Conservation (phyloP, 2,329 filamentous ascomycete genomes). For the Fusarium nisikadoi region DNA sequence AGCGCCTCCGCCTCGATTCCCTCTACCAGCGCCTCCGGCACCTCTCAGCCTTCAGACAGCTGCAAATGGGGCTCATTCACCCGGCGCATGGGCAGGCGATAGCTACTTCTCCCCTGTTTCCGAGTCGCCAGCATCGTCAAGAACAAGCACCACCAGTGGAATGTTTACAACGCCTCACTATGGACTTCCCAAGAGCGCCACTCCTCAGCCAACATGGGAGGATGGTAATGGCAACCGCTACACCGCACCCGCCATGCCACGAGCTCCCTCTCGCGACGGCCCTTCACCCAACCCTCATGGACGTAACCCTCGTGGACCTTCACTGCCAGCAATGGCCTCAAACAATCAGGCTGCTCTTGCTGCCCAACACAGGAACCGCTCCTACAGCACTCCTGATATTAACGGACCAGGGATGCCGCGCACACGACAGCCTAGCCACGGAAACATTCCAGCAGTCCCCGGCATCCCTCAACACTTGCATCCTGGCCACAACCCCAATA, state of each 20-base stretch:
- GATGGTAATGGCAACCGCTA: constrained; percentile 84
- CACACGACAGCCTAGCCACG: constrained; percentile 64
- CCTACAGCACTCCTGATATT: constrained; percentile 95
- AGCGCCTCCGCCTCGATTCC: constrained; percentile 77
- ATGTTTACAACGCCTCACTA: constrained; percentile 70
- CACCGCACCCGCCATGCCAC: constrained; percentile 86
- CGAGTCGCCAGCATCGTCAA: constrained; percentile 81
- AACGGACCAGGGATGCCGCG: constrained; percentile 73
- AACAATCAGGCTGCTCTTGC: constrained; percentile 62
- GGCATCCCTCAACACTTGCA: constrained; percentile 79
- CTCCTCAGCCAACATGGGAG: constrained; percentile 74
- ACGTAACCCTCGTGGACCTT: constrained; percentile 79
- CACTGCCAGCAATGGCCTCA: constrained; percentile 76
- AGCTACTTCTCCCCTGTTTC: constrained; percentile 93
- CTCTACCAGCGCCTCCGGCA: constrained; percentile 66
- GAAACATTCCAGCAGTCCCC: constrained; percentile 74
- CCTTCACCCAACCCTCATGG: constrained; percentile 73
- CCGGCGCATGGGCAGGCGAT: constrained; percentile 71
- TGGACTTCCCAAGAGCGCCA: constrained; percentile 77
- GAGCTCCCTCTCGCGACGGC: constrained; percentile 82
- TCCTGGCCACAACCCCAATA: constrained; percentile 67
- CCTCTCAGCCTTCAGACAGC: constrained; percentile 77
- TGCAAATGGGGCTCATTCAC: constrained; percentile 62
- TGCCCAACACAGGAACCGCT: constrained; percentile 79
- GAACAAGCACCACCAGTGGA: constrained; percentile 79